A percentile compares a stretch with the other conserved stretches of the same genome.
phyloP scores from a whole-genome alignment of 768 basidiomycete species.

The Multifurca ochricompacta region DNA sequence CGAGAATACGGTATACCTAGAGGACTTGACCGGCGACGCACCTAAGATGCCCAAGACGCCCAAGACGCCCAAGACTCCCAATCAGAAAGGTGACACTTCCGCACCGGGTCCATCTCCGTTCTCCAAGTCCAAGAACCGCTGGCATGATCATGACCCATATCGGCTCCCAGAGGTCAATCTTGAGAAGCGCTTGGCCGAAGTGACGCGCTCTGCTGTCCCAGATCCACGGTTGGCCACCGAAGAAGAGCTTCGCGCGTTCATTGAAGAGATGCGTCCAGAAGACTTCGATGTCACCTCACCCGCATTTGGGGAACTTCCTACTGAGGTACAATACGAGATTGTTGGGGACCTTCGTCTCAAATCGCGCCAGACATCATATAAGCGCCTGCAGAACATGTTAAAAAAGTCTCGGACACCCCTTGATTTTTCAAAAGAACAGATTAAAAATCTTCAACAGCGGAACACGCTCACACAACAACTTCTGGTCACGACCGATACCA shows the following conservation, averaged over 20 bases:
- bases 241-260: constrained; percentile 86
- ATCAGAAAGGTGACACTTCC: constrained; percentile 20
- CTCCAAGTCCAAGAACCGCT: constrained; percentile 53
- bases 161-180: constrained; percentile 79
- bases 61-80: constrained; percentile 24
- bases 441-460: constrained; percentile 79
- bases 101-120: constrained; percentile 36
- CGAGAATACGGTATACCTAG: constrained; percentile 77
- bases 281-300: constrained; percentile 90
- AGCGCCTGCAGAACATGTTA: constrained; percentile 87
- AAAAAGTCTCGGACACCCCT: constrained; percentile 68
- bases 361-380: constrained; percentile 90
- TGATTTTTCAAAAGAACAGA: constrained; percentile 96
- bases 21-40: constrained; percentile 60
- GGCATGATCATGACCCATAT: constrained; percentile 85
- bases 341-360: constrained; percentile 92
- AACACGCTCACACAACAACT: constrained; percentile 92
- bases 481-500: constrained; percentile 82
- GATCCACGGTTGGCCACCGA: constrained; percentile 95
- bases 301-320: constrained; percentile 86
- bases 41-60: constrained; percentile 46
- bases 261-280: constrained; percentile 92
- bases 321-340: constrained; percentile 97
- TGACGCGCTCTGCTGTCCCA: constrained; percentile 51
- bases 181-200: constrained; percentile 52